These are phyloP conservation scores for Avena insularis DNA, from an alignment of 176 grass and related monocot genomes.

Conservation along the genomic window DNA sequence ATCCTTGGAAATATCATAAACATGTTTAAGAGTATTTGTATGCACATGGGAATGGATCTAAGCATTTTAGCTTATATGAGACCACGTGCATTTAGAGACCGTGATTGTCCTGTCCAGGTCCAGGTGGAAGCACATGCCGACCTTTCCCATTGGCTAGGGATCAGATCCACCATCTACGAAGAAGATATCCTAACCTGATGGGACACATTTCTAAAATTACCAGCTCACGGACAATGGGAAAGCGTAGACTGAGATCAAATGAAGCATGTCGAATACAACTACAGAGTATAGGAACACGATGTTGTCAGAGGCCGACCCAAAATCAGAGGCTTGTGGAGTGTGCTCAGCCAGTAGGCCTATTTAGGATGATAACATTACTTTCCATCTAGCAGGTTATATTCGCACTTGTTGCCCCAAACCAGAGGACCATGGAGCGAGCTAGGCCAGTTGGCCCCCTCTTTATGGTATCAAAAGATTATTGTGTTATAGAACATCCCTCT, in stretches of 20 bases:
- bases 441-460: too few relatives aligned
- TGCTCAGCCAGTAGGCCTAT: too few relatives aligned
- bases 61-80: slow-evolving; percentile 60
- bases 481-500: neutral
- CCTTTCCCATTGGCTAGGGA: slow-evolving; percentile 89
- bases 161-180: slow-evolving; percentile 80
- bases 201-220: neutral
- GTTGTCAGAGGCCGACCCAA: neutral
- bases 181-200: slow-evolving; percentile 81
- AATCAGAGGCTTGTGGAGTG: too few relatives aligned
- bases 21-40: neutral
- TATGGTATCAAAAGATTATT: neutral
- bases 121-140: slow-evolving; percentile 92
- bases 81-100: slow-evolving; percentile 80
- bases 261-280: slow-evolving; percentile 10
- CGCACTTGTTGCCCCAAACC: too few relatives aligned
- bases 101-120: slow-evolving; percentile 77
- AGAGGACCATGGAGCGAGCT: too few relatives aligned
- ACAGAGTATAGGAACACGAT: neutral
- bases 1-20: neutral
- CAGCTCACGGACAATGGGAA: neutral
- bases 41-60: neutral
- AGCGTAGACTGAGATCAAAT: neutral
- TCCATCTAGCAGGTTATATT: too few relatives aligned
- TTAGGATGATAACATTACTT: too few relatives aligned